Evolutionary conservation across 2,329 filamentous ascomycete genomes (phyloP).

Genomic region (Dactylellina sp.): DNA sequence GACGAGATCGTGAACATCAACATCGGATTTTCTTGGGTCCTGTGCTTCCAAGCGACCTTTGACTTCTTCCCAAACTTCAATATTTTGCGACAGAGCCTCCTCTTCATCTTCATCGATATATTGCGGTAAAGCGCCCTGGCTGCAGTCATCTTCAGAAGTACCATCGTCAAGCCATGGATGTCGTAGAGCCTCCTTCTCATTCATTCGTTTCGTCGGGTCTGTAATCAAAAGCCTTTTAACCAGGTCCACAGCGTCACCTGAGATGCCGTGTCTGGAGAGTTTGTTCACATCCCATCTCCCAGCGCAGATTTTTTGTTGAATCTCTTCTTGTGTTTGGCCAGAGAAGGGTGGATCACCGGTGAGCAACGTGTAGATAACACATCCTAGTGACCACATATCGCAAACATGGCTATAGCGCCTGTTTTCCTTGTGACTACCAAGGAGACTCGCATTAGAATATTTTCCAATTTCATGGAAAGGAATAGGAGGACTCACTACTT

Average conservation of each 20-base stretch:
- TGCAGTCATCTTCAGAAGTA: slow-evolving; percentile 51
- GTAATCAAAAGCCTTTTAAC: slow-evolving; percentile 59
- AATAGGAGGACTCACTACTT: slow-evolving; percentile 58
- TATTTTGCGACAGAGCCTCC: slow-evolving; percentile 44
- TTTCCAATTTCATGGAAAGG: slow-evolving; percentile 66
- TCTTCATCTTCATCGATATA: slow-evolving; percentile 57
- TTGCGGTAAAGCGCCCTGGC: slow-evolving; percentile 40
- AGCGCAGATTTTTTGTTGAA: slow-evolving; percentile 57
- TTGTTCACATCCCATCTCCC: slow-evolving; percentile 55
- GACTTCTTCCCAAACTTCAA: slow-evolving; percentile 52
- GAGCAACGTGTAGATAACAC: slow-evolving; percentile 89
- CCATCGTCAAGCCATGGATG: slow-evolving; percentile 59
- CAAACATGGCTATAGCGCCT: slow-evolving; percentile 86
- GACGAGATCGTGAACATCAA: slow-evolving; percentile 47
- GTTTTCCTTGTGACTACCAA: slow-evolving; percentile 58
- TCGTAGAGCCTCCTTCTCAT: slow-evolving; percentile 58
- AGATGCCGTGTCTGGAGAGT: slow-evolving; percentile 50
- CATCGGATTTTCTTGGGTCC: slow-evolving; percentile 42
- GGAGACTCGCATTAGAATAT: slow-evolving; percentile 1
- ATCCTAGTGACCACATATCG: slow-evolving; percentile 95
- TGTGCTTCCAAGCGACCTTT: slow-evolving; percentile 49
- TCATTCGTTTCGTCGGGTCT: slow-evolving; percentile 59
- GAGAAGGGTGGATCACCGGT: slow-evolving; percentile 78
- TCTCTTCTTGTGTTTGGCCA: slow-evolving; percentile 60
- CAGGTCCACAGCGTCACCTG: slow-evolving; percentile 58